phyloP scores from a whole-genome alignment of 495 filamentous ascomycete species.

The Aspergillus cavernicola region DNA sequence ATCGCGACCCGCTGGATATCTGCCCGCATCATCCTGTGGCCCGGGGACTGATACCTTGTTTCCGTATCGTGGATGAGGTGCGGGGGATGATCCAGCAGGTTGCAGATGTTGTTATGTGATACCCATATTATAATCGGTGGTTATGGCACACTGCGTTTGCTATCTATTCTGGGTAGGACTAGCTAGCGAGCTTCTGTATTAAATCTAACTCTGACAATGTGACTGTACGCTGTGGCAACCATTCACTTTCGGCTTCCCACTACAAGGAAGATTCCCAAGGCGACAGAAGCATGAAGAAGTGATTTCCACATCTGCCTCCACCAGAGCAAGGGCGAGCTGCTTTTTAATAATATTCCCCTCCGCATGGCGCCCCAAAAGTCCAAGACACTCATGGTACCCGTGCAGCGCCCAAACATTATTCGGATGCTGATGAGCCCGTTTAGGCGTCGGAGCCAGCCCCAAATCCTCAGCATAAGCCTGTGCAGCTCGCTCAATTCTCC shows the following conservation, averaged over 20 bases:
- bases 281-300: conserved; percentile 58
- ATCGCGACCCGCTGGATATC: background rate
- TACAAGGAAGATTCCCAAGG: background rate
- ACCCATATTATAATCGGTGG: background rate
- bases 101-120: conserved; percentile 3
- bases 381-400: conserved; percentile 58
- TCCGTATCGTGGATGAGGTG: conserved; percentile 3
- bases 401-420: conserved; percentile 65
- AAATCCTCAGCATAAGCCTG: conserved; percentile 55
- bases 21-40: conserved; percentile 3
- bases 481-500: conserved; percentile 47
- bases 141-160: background rate
- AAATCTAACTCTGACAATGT: background rate
- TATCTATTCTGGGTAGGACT: background rate
- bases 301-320: conserved; percentile 53
- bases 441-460: conserved; percentile 49
- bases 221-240: background rate
- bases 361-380: conserved; percentile 38
- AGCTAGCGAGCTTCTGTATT: background rate
- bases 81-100: conserved; percentile 4
- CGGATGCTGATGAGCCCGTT: conserved; percentile 54
- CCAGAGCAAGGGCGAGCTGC: conserved; percentile 46
- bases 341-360: conserved; percentile 49
- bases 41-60: conserved; percentile 4
- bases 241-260: background rate